Evolutionary conservation across 2,329 filamentous ascomycete species (phyloP).

Genomic region (Clonostachys rhizophaga): DNA sequence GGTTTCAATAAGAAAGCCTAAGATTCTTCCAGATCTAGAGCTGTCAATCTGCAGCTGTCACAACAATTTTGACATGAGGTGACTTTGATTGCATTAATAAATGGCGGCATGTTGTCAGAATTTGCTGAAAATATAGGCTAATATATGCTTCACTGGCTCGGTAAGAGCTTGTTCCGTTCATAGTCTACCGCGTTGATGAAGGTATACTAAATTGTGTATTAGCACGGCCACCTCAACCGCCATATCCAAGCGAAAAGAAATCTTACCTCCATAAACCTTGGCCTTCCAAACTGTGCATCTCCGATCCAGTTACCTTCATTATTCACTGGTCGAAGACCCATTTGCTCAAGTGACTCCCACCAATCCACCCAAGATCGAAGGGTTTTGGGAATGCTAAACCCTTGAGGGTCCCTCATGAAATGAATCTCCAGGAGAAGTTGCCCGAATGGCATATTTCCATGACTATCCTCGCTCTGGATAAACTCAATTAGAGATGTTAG

Average conservation of each 20-base stretch:
- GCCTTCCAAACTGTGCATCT: background rate
- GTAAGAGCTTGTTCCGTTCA: background rate
- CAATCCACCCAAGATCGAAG: background rate
- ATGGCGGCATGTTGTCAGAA: too few species aligned
- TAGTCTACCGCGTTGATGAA: background rate
- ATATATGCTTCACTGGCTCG: too few species aligned
- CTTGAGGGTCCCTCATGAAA: background rate
- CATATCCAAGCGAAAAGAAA: too few species aligned
- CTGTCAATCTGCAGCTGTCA: too few species aligned
- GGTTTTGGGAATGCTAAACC: background rate
- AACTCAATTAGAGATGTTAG: conserved; percentile 1
- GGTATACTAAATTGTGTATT: background rate
- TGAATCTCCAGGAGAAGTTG: conserved; percentile 12
- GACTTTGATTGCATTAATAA: too few species aligned
- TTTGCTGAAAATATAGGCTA: too few species aligned
- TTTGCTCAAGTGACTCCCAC: background rate
- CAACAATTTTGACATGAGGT: too few species aligned
- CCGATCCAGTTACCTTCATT: background rate
- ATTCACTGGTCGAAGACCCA: background rate
- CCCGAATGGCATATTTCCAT: conserved; percentile 7
- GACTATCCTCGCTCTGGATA: background rate
- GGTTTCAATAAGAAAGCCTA: too few species aligned
- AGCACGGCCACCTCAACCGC: too few species aligned
- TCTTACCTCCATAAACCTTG: background rate
- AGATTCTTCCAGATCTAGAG: too few species aligned